phyloP scores from a whole-genome alignment of 2,329 filamentous ascomycete species.

The Paraphoma chrysanthemicola region DNA sequence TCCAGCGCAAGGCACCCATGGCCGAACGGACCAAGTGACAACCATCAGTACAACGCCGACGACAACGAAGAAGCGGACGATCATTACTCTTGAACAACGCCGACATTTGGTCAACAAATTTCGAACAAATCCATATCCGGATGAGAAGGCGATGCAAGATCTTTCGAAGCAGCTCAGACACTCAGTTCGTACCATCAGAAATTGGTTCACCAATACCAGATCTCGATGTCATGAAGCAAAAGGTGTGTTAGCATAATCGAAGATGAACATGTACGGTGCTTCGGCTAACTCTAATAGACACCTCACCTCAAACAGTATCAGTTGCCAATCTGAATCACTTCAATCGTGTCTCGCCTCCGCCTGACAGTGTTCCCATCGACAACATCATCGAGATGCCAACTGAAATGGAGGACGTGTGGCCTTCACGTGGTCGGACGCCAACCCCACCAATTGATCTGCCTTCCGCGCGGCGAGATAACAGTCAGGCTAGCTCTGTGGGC shows the following conservation, averaged over 20 bases:
- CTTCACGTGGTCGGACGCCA: no score
- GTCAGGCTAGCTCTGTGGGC: background rate
- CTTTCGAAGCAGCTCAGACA: background rate
- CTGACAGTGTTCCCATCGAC: background rate
- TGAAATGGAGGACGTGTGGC: no score
- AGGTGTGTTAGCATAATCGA: background rate
- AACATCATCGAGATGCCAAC: no score
- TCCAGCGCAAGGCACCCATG: no score
- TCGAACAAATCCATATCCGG: background rate
- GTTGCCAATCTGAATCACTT: background rate
- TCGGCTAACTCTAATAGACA: background rate
- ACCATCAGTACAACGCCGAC: no score
- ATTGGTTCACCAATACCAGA: conserved; percentile 7
- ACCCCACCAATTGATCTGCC: no score
- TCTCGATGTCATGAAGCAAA: background rate
- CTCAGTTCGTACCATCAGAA: background rate
- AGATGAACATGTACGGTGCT: background rate
- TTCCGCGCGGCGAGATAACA: background rate
- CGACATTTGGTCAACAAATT: background rate
- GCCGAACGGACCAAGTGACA: no score
- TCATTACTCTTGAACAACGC: no score
- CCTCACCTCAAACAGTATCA: background rate
- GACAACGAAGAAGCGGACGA: no score
- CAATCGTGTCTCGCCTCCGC: background rate
- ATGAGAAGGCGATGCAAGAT: background rate